These are phyloP conservation scores for Plantago lanceolata DNA, from an alignment of 305 asterid species.

Conservation along the genomic window DNA sequence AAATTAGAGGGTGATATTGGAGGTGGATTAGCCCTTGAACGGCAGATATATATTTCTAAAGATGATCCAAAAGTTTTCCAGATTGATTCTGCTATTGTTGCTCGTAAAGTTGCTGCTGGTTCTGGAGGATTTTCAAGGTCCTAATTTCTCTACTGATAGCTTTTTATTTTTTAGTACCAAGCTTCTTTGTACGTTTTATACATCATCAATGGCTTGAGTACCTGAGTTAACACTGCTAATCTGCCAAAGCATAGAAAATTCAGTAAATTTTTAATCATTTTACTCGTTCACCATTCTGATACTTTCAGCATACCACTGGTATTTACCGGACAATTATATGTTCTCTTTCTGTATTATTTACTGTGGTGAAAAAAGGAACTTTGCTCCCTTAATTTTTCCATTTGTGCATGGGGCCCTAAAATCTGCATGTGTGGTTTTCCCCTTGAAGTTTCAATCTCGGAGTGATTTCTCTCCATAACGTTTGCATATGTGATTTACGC, in stretches of 20 bases:
- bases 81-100: constrained; percentile 70
- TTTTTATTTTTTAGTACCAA: not conserved
- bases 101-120: constrained; percentile 86
- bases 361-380: no score
- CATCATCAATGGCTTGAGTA: not conserved
- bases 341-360: no score
- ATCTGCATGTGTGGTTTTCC: no score
- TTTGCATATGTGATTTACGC: no score
- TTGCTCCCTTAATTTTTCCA: no score
- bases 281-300: not conserved
- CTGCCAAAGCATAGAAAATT: not conserved
- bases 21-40: constrained; percentile 70
- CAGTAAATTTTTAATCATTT: not conserved
- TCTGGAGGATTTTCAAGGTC: constrained; percentile 98
- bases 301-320: not conserved
- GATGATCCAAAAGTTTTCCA: constrained; percentile 49
- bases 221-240: not conserved
- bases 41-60: constrained; percentile 55
- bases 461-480: no score
- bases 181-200: constrained; percentile 3
- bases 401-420: no score
- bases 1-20: constrained; percentile 82
- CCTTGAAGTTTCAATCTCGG: no score
- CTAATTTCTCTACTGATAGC: constrained; percentile 9
- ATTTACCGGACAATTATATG: not conserved